Conservation (phyloP, 768 basidiomycete species). For the Phylloporus arenicola region DNA sequence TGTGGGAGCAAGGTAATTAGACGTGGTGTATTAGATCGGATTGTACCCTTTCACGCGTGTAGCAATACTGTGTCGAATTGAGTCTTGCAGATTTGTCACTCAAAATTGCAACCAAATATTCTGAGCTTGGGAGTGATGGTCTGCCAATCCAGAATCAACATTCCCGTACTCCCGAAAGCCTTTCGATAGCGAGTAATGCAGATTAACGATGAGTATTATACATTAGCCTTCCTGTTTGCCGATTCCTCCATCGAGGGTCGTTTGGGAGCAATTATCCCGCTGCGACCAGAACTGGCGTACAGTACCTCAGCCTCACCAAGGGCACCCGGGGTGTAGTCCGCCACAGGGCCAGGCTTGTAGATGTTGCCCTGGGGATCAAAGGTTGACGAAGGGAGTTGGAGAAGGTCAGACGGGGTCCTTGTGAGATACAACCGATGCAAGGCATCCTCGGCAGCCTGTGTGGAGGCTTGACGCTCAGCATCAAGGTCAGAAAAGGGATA, state of each 20-base stretch:
- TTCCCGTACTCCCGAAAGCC: not conserved
- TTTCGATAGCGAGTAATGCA: constrained; percentile 15
- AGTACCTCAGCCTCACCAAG: constrained; percentile 60
- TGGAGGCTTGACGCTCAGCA: not conserved
- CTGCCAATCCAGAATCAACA: not conserved
- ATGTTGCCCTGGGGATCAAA: constrained; percentile 59
- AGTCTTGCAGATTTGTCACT: not conserved
- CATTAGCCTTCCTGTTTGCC: constrained; percentile 16
- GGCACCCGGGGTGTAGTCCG: constrained; percentile 47
- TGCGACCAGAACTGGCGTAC: constrained; percentile 66
- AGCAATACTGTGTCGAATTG: not conserved
- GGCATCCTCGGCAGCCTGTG: constrained; percentile 80
- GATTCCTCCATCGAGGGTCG: constrained; percentile 24
- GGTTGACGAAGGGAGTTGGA: constrained; percentile 70
- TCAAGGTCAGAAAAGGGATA: not conserved
- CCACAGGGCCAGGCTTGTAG: constrained; percentile 43
- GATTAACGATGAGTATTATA: constrained; percentile 30
- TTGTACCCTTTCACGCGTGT: no score
- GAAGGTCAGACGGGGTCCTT: constrained; percentile 58
- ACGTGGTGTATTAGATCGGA: no score
- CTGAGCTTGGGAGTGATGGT: not conserved
- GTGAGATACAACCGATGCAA: constrained; percentile 81
- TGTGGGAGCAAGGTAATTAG: no score
- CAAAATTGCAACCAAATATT: not conserved
- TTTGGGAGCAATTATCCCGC: constrained; percentile 32